Evolutionary conservation across 2,329 filamentous ascomycete species (phyloP), one percentile per base, ranked within the genome.

Genomic region (Epichloe hybrida): DNA sequence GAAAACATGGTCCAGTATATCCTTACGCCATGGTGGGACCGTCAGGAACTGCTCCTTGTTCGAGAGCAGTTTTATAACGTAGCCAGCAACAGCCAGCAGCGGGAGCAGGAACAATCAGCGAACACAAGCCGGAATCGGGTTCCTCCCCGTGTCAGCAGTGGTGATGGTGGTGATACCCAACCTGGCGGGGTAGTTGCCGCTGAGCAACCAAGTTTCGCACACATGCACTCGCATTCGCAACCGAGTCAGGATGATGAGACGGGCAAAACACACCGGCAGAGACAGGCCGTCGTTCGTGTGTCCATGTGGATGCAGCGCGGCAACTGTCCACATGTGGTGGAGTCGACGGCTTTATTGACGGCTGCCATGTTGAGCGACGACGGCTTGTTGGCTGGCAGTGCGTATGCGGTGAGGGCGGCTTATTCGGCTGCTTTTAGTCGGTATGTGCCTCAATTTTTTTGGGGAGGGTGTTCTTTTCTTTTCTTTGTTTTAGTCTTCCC

Each of bases 371-470:
- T 89, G 48, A 78, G 80, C 60, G 85, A 89, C 67, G 71, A 72
- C 54, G 63, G 64, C 61, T 65, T 64, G n/a, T 68, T 74, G 41
- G 72, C 72, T 43, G 70, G 47, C 31, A 39, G 47, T 17, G 17
- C 71, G 47, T 83, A 85, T 66, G 78, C 81, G 46, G 72, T 83
- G 42, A 73, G 83, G 48, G 78, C 84, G 51, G 76, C 84, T 41
- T 90, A 91, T 67, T 79, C 82, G 31, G 80, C 83, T 31, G 86
- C 86, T 6, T 86, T 91, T 64, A 83, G 80, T 68, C 77, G 83
- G 81, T 85, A 69, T 62, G 76, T 72, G 50, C 36, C 11, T 31
- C 34, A 1, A 9, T 23, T 17, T 12, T 4, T 51, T 11, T 21
- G 6, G 1, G 17, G 40, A 42, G 3, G 17, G 4, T 38, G 17